These are phyloP conservation scores for Alternaria gansuensis DNA, from an alignment of 2,329 filamentous ascomycete species.

Conservation along the genomic window DNA sequence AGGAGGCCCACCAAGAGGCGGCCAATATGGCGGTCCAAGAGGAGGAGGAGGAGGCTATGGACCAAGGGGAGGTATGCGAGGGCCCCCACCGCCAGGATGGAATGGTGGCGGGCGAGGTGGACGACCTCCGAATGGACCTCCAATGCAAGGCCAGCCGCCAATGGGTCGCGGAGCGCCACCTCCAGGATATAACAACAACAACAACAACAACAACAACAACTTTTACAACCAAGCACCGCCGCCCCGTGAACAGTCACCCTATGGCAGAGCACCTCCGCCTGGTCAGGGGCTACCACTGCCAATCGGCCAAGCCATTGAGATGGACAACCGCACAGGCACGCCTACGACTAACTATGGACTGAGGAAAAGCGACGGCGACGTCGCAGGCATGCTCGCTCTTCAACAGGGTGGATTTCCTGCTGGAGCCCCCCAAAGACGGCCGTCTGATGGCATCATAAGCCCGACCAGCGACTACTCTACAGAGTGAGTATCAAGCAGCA, in stretches of 20 bases:
- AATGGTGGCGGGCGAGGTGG: constrained; percentile 50
- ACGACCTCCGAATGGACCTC: constrained; percentile 44
- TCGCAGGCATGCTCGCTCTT: constrained; percentile 76
- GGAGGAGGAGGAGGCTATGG: constrained; percentile 48
- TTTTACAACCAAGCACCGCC: constrained; percentile 52
- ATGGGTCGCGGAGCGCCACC: constrained; percentile 55
- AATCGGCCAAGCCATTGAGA: constrained; percentile 76
- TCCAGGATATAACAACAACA: constrained; percentile 54
- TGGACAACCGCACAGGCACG: constrained; percentile 69
- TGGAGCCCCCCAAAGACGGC: constrained; percentile 39
- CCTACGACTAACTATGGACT: constrained; percentile 53
- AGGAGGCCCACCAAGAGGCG: constrained; percentile 52
- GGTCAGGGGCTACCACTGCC: constrained; percentile 39
- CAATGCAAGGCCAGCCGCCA: constrained; percentile 47
- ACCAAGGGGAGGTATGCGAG: constrained; percentile 51
- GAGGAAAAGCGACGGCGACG: constrained; percentile 73
- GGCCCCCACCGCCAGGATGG: constrained; percentile 55
- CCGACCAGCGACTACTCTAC: constrained; percentile 77
- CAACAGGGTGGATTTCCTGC: constrained; percentile 62
- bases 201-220: constrained; percentile 51
- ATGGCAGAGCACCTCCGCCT: constrained; percentile 66
- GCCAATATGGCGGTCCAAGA: constrained; percentile 45
- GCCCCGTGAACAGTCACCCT: constrained; percentile 50
- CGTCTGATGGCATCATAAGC: constrained; percentile 47
- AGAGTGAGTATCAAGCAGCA: constrained; percentile 66